phyloP scores from a whole-genome alignment of 2,329 filamentous ascomycete genomes.

The Phaeosphaeria sp. region DNA sequence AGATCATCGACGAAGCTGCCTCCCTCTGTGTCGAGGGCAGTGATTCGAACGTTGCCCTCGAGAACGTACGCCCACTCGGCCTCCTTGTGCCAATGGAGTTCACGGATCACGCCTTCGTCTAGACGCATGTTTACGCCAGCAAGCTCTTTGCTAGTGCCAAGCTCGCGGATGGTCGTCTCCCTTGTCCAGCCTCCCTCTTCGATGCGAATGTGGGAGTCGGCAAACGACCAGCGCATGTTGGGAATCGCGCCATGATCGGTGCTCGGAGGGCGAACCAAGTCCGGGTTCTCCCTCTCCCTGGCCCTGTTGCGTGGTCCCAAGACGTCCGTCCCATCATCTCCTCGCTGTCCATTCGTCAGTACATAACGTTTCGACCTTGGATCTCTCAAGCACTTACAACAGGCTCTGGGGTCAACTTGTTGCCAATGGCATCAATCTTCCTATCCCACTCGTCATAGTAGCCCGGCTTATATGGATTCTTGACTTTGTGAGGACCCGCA shows the following conservation, averaged over 20 bases:
- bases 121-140: slow-evolving; percentile 82
- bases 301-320: slow-evolving; percentile 73
- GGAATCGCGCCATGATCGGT: slow-evolving; percentile 74
- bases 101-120: slow-evolving; percentile 74
- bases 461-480: slow-evolving; percentile 65
- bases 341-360: slow-evolving; percentile 35
- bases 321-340: slow-evolving; percentile 68
- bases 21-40: slow-evolving; percentile 76
- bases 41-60: slow-evolving; percentile 73
- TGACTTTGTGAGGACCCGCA: slow-evolving; percentile 30
- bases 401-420: slow-evolving; percentile 69
- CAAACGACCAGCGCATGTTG: slow-evolving; percentile 72
- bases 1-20: slow-evolving; percentile 80
- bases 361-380: too few relatives aligned
- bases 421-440: slow-evolving; percentile 66
- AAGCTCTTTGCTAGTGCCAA: slow-evolving; percentile 71
- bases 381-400: too few relatives aligned
- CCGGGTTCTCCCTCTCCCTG: slow-evolving; percentile 73
- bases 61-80: slow-evolving; percentile 81
- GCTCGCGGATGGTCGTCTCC: slow-evolving; percentile 72
- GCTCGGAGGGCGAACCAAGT: slow-evolving; percentile 73
- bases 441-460: slow-evolving; percentile 68
- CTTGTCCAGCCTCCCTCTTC: slow-evolving; percentile 80
- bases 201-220: slow-evolving; percentile 56
- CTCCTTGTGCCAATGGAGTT: slow-evolving; percentile 83